phyloP scores from a whole-genome alignment of 768 basidiomycete species.

The Chalciporus chontae region DNA sequence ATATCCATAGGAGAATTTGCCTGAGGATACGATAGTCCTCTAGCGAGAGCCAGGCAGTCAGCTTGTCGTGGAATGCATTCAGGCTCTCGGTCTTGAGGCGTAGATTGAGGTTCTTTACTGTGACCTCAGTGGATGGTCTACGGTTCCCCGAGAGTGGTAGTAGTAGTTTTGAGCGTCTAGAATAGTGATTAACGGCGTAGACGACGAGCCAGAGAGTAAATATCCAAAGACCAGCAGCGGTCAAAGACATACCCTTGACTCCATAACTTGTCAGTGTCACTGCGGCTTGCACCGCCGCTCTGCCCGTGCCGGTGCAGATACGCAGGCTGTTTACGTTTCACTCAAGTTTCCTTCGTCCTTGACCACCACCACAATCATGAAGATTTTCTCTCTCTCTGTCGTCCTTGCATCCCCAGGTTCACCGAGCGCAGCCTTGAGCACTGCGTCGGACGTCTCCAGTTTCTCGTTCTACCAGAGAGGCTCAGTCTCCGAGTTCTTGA shows the following conservation, averaged over 20 bases:
- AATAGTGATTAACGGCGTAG: constrained; percentile 23
- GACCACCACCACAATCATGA: constrained; percentile 51
- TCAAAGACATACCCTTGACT: constrained; percentile 19
- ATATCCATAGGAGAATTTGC: constrained; percentile 35
- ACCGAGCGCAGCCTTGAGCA: constrained; percentile 59
- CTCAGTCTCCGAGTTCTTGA: constrained; percentile 87
- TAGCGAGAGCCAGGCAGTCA: constrained; percentile 35
- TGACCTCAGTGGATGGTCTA: constrained; percentile 18
- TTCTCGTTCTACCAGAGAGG: constrained; percentile 94
- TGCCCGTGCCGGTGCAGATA: too few relatives aligned
- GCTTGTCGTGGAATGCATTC: constrained; percentile 47
- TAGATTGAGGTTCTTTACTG: constrained; percentile 27
- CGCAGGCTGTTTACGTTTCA: background rate
- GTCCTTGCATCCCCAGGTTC: constrained; percentile 64
- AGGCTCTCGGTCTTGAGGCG: constrained; percentile 46
- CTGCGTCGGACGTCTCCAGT: constrained; percentile 76
- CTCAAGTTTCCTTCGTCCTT: background rate
- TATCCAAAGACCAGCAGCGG: constrained; percentile 19
- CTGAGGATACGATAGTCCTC: constrained; percentile 26
- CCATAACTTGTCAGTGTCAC: too few relatives aligned
- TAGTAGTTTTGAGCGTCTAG: constrained; percentile 13
- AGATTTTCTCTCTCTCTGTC: constrained; percentile 80
- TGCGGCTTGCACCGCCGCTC: background rate
- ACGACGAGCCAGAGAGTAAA: constrained; percentile 23
- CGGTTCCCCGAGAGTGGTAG: constrained; percentile 22